Evolutionary conservation across 768 basidiomycete genomes (phyloP), one percentile per base, ranked within the genome.

Genomic region (Russula vinacea): DNA sequence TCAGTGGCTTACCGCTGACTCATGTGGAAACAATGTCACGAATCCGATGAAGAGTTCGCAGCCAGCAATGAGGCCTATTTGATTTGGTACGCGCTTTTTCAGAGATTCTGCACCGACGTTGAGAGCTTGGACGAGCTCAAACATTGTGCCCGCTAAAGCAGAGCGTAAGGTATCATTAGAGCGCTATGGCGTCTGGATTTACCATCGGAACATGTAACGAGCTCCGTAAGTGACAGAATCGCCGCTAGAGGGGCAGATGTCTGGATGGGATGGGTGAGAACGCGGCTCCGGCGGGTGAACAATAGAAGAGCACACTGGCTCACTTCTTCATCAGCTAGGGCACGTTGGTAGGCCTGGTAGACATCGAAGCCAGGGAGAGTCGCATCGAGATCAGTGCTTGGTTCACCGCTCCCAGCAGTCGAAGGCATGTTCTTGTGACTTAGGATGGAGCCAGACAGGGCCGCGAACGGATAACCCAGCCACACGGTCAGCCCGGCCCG

Each of bases 11-110:
- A 91, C 92, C 58, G 83, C 84, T 35, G 88, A 87, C 70, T 90
- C 90, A 71, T 93, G 90, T 26, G 89, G 89, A 71, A 89, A 89
- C 50, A 86, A 76, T 39, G 92, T 92, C 69, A 94, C 89, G 70
- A 94, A 96, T 13, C 90, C 87, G 70, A 91, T 88, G 78, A 96
- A 94, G 45, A 96, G 81, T 73, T 94, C 89, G 74, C 89, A 91
- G 62, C 94, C 94, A n/a, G 91, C 91, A 65, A 88, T 87, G 65
- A 93, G 78, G 67, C 91, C 86, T 76, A 94, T 90, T 26, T 90
- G 83, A 73, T 93, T 94, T 32, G 86, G 78, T 0, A 85, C 81
- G n/a, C 79, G 79, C 29, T 77, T 73, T 67, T 83, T 85, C 58
- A 96, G 77, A 6, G 78, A 76, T 42, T 84, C 79, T 1, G 90